Evolutionary conservation across 768 basidiomycete species (phyloP).

Genomic region (Rhizopogon vinicolor): DNA sequence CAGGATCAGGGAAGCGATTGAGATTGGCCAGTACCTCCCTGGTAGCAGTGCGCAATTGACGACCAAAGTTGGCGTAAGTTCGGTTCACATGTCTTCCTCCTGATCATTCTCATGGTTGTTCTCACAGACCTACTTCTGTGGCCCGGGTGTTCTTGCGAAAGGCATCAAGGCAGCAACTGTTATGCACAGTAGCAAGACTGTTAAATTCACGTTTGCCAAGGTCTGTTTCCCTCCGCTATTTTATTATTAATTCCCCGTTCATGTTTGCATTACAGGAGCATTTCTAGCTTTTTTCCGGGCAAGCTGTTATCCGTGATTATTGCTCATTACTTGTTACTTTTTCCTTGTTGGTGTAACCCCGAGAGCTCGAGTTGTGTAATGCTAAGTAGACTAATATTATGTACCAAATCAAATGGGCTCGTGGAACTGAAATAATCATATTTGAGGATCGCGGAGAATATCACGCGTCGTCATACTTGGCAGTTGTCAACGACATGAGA

Average conservation of each 20-base stretch:
- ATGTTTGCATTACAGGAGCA: slow-evolving; percentile 42
- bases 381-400: neutral
- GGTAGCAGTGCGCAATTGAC: slow-evolving; percentile 75
- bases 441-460: too few relatives aligned
- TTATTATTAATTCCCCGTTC: slow-evolving; percentile 4
- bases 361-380: neutral
- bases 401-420: neutral
- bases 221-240: slow-evolving; percentile 32
- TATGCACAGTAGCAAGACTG: slow-evolving; percentile 45
- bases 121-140: slow-evolving; percentile 81
- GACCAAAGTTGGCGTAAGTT: slow-evolving; percentile 77
- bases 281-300: slow-evolving; percentile 33
- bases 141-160: slow-evolving; percentile 71
- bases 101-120: slow-evolving; percentile 2
- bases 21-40: slow-evolving; percentile 76
- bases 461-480: too few relatives aligned
- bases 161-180: slow-evolving; percentile 70
- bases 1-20: slow-evolving; percentile 72
- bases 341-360: neutral
- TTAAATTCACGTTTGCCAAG: slow-evolving; percentile 83
- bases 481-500: slow-evolving; percentile 6
- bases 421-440: too few relatives aligned
- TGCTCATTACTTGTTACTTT: too few relatives aligned
- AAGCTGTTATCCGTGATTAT: neutral
- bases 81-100: neutral